Conservation (phyloP, 2,329 filamentous ascomycete genomes). For the Alternaria gansuensis region DNA sequence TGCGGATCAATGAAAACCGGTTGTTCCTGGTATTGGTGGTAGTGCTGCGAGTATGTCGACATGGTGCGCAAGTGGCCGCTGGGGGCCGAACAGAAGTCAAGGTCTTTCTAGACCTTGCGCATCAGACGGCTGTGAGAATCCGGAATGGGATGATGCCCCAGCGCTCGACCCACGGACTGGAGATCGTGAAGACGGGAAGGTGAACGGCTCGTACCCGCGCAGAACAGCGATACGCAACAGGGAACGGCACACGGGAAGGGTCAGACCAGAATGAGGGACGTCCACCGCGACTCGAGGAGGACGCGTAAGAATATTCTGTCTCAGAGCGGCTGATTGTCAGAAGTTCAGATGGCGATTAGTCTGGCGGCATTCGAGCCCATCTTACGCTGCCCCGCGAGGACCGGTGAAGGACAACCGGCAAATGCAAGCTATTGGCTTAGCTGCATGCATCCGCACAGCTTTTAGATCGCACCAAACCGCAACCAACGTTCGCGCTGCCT, state of each 20-base stretch:
- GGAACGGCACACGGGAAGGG: constrained; percentile 31
- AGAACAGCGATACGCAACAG: constrained; percentile 33
- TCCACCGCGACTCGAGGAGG: constrained; percentile 43
- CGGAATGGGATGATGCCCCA: constrained; percentile 36
- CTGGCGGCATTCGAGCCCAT: constrained; percentile 37
- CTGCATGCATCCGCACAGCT: constrained; percentile 44
- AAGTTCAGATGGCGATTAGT: constrained; percentile 37
- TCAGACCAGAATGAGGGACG: constrained; percentile 37
- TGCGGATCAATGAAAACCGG: constrained; percentile 33
- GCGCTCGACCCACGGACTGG: constrained; percentile 37
- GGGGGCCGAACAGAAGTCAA: constrained; percentile 32
- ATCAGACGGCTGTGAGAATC: constrained; percentile 40
- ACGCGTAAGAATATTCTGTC: constrained; percentile 43
- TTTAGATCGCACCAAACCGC: constrained; percentile 44
- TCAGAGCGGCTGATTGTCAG: constrained; percentile 41
- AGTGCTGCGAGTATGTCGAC: constrained; percentile 40
- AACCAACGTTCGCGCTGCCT: constrained; percentile 30
- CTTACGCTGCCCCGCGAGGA: constrained; percentile 48
- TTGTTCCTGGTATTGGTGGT: constrained; percentile 33
- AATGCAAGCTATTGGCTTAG: constrained; percentile 48
- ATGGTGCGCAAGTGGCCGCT: constrained; percentile 41
- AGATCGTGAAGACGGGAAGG: constrained; percentile 33
- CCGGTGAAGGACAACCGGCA: constrained; percentile 46
- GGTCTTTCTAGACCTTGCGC: constrained; percentile 35
- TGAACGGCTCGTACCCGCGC: constrained; percentile 33